Conservation (phyloP, 129 eudicot species). For the Ambrosia trifida region DNA sequence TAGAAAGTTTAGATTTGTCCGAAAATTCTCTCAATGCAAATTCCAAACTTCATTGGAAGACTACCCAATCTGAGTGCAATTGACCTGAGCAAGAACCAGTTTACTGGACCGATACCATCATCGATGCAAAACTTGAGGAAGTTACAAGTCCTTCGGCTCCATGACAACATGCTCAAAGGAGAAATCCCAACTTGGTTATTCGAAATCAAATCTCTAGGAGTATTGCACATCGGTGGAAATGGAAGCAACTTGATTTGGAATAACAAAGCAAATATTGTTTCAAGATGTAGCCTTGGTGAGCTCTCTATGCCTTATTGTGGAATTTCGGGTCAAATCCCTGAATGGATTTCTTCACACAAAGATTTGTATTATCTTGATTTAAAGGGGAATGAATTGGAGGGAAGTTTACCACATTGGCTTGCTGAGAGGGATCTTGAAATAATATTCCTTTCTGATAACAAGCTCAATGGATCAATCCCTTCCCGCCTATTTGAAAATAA, state of each 20-base stretch:
- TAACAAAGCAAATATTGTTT: slow-evolving; percentile 40
- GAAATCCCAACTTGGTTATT: slow-evolving; percentile 55
- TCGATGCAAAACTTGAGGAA: slow-evolving; percentile 39
- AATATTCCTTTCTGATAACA: slow-evolving; percentile 47
- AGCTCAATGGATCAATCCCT: slow-evolving; percentile 45
- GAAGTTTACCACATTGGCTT: slow-evolving; percentile 54
- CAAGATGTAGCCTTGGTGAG: slow-evolving; percentile 42
- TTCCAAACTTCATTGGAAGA: slow-evolving; percentile 43
- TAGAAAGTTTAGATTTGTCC: slow-evolving; percentile 39
- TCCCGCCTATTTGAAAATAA: slow-evolving; percentile 38
- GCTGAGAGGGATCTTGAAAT: slow-evolving; percentile 46
- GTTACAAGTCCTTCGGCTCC: slow-evolving; percentile 38
- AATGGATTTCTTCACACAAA: slow-evolving; percentile 50
- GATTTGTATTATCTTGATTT: slow-evolving; percentile 42
- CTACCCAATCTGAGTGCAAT: slow-evolving; percentile 40
- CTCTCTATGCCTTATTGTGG: slow-evolving; percentile 40
- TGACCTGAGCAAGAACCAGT: slow-evolving; percentile 45
- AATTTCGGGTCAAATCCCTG: slow-evolving; percentile 45
- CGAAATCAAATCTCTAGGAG: slow-evolving; percentile 30
- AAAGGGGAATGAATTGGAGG: slow-evolving; percentile 43
- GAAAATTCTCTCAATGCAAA: slow-evolving; percentile 40
- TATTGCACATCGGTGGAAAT: slow-evolving; percentile 41
- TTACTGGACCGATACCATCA: slow-evolving; percentile 46
- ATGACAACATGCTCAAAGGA: slow-evolving; percentile 45
- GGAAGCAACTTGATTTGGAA: slow-evolving; percentile 46